Base-by-base conservation (phyloP, 2,329 filamentous ascomycete species). In the Apiospora rasikravindrae region DNA sequence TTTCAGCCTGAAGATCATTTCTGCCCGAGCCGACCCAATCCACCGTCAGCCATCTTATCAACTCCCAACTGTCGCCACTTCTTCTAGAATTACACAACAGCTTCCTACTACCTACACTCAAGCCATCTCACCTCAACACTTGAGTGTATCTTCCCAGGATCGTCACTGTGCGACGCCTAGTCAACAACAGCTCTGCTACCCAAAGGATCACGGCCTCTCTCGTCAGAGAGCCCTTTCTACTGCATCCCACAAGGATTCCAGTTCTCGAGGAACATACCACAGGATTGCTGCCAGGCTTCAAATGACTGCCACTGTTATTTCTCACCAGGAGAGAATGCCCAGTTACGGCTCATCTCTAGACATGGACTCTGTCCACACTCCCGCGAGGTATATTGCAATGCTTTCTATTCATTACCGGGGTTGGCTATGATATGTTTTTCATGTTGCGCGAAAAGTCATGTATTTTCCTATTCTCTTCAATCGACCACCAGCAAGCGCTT, bases 351-450 rank as follows among this genome's bases (percentile, higher is more conserved):
- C 78, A 72, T 77, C 85, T 78, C 80, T 86, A 82, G 87, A 89
- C 80, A 85, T 89, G 83, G 87, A 89, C 81, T 87, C 90, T 83
- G 87, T 88, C 82, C 85, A 88, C 80, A 88, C 87, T 79, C 86
- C 89, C 80, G 85, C 87, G 84, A 90, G 88, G 88, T 90, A 90
- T 84, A 83, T 84, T 84, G 81, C 80, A 80, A 84, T 88, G 86
- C 85, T 86, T 86, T 86, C 84, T 81, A 81, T 85, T 84, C 81
- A 78, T 81, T 80, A 76, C 77, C 81, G 81, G 80, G 83, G 82
- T 82, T 85, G 83, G 82, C 82, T 79, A 79, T 81, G 79, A 80
- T 77, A 84, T 78, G 79, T 82, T 82, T 79, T 70, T 77, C 77
- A 75, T 81, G 76, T 82, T 78, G 76, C 76, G 74, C 76, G 73